Conservation (phyloP, 352 stramenopile genomes). For the Phytophthora quininea region DNA sequence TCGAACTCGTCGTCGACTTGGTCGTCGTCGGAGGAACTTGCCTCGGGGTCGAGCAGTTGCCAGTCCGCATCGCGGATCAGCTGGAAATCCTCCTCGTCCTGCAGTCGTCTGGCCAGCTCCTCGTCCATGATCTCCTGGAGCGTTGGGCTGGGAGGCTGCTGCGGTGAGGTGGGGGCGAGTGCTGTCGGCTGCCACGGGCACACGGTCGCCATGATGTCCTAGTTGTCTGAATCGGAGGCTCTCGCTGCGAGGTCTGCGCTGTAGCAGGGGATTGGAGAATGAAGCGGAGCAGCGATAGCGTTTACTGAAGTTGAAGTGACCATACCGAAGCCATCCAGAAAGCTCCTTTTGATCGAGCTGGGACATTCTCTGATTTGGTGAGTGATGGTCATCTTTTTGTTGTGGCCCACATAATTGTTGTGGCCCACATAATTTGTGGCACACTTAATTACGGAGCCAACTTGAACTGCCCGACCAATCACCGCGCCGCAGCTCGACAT, state of each 20-base stretch:
- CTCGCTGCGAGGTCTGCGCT: neutral
- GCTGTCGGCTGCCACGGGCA: constrained; percentile 20
- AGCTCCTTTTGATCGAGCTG: neutral
- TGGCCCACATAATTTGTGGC: too few relatives aligned
- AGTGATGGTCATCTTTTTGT: neutral
- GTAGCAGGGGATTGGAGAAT: constrained; percentile 21
- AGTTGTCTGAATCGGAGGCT: neutral
- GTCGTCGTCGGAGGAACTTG: neutral
- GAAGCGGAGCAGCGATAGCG: neutral
- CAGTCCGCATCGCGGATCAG: neutral
- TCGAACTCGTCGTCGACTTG: constrained; percentile 15
- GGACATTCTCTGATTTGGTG: neutral
- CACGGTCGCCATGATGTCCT: constrained; percentile 16
- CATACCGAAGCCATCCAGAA: neutral
- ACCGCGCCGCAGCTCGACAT: constrained; percentile 21
- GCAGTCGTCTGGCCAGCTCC: constrained; percentile 52
- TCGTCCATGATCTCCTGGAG: constrained; percentile 78
- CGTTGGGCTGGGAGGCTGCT: constrained; percentile 21
- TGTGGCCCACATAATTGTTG: too few relatives aligned
- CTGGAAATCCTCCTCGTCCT: constrained; percentile 28
- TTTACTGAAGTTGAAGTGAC: neutral
- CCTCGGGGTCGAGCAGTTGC: constrained; percentile 13
- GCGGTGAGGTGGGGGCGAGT: constrained; percentile 1
- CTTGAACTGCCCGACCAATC: constrained; percentile 22
- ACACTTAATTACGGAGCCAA: too few relatives aligned